These are phyloP conservation scores for Orbilia ellipsospora DNA, from an alignment of 2,329 filamentous ascomycete species.

Conservation along the genomic window DNA sequence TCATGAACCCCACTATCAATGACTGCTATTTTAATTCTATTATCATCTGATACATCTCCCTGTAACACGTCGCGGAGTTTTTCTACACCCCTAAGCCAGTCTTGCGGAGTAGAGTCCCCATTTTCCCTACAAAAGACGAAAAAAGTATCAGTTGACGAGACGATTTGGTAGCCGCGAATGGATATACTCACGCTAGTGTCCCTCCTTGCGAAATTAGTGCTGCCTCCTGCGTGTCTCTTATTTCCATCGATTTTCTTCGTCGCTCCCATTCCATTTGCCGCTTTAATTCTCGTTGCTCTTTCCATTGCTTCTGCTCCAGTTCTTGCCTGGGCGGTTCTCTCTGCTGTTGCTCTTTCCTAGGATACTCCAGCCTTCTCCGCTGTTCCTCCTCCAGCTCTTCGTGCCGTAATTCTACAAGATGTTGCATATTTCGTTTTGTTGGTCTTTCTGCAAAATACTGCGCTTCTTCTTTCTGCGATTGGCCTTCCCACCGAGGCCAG, in stretches of 20 bases:
- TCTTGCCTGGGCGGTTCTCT: neutral
- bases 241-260: neutral
- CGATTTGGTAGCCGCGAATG: neutral
- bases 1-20: conserved; percentile 1
- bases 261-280: conserved; percentile 8
- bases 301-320: neutral
- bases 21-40: conserved; percentile 5
- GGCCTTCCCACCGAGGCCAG: too few species aligned
- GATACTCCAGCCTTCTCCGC: neutral
- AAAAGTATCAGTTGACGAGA: neutral
- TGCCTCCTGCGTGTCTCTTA: neutral
- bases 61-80: neutral
- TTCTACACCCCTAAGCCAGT: neutral
- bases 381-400: too few species aligned
- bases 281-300: conserved; percentile 2
- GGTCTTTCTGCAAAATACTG: too few species aligned
- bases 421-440: too few species aligned
- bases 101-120: neutral
- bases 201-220: neutral
- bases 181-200: neutral
- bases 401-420: too few species aligned
- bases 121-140: neutral
- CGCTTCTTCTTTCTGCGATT: too few species aligned
- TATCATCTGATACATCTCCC: conserved; percentile 2
- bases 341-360: neutral